Percentiles rank a stretch among this genome's conserved stretches.
Evolutionary conservation across 495 filamentous ascomycete species (phyloP).

Genomic region (Podospora pseudoanserina): DNA sequence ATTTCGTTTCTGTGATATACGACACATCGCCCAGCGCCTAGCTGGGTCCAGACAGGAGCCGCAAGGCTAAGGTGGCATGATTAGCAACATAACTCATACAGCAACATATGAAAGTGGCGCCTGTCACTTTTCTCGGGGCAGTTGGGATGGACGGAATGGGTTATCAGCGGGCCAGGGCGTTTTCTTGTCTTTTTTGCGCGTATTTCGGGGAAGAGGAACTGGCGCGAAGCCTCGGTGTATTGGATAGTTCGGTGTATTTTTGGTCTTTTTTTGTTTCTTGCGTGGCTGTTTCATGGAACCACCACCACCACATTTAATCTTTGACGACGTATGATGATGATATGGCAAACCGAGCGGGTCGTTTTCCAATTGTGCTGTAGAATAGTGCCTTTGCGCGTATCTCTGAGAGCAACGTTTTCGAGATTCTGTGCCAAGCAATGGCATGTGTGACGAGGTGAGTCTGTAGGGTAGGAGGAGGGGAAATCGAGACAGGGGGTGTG

Average conservation of each 20-base stretch:
- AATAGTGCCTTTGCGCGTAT: background rate
- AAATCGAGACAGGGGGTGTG: background rate
- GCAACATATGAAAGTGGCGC: conserved; percentile 8
- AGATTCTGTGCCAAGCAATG: background rate
- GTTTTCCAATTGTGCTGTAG: background rate
- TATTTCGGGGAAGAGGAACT: background rate
- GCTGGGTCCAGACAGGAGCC: conserved; percentile 19
- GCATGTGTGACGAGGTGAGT: background rate
- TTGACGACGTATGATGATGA: conserved; percentile 8
- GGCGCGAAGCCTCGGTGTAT: conserved; percentile 11
- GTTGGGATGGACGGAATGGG: background rate
- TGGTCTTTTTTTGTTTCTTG: background rate
- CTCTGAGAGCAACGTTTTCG: background rate
- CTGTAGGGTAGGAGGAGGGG: background rate
- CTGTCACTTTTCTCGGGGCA: conserved; percentile 9
- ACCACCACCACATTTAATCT: background rate
- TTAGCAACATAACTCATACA: conserved; percentile 4
- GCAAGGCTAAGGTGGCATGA: conserved; percentile 18
- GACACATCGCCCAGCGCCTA: conserved; percentile 6
- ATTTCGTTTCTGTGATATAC: background rate
- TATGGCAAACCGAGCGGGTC: background rate
- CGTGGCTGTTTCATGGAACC: background rate
- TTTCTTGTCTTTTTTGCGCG: conserved; percentile 1
- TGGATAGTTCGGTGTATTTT: background rate
- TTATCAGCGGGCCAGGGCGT: background rate